phyloP scores from a whole-genome alignment of 768 basidiomycete species.

The button mushroom (Agaricus bisporus) region DNA sequence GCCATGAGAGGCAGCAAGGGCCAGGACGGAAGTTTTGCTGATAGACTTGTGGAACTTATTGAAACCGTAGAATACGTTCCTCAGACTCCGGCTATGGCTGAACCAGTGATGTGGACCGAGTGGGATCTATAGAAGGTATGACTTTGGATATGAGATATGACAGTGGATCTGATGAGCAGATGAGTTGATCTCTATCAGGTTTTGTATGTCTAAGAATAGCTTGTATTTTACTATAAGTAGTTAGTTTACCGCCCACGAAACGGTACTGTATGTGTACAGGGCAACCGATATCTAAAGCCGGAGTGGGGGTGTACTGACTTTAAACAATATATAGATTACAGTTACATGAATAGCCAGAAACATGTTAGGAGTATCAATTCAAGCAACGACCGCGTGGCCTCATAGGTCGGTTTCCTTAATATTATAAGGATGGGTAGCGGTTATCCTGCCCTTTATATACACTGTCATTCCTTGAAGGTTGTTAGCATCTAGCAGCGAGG shows the following conservation, averaged over 20 bases:
- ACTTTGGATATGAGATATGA: neutral
- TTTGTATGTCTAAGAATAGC: too few relatives aligned
- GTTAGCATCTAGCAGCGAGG: conserved; percentile 17
- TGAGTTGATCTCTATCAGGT: neutral
- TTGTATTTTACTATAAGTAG: neutral
- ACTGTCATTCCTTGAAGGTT: conserved; percentile 33
- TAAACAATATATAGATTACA: too few relatives aligned
- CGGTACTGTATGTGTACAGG: neutral
- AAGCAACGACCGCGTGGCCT: too few relatives aligned
- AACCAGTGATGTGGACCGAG: conserved; percentile 55
- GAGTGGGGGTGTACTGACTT: neutral
- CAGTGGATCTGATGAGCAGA: neutral
- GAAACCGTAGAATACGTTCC: conserved; percentile 57
- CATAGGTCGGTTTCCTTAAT: too few relatives aligned
- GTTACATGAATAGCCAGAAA: too few relatives aligned
- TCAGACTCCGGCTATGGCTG: conserved; percentile 18
- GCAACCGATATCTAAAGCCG: neutral
- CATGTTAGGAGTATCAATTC: too few relatives aligned
- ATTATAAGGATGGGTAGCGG: neutral
- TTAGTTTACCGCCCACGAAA: neutral
- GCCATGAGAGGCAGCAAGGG: conserved; percentile 60
- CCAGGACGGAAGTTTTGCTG: conserved; percentile 42
- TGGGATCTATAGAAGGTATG: conserved; percentile 52
- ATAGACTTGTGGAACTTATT: conserved; percentile 61
- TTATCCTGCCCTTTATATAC: conserved; percentile 18